Evolutionary conservation across 2,329 filamentous ascomycete species (phyloP).

Genomic region (Seiridium unicorne): DNA sequence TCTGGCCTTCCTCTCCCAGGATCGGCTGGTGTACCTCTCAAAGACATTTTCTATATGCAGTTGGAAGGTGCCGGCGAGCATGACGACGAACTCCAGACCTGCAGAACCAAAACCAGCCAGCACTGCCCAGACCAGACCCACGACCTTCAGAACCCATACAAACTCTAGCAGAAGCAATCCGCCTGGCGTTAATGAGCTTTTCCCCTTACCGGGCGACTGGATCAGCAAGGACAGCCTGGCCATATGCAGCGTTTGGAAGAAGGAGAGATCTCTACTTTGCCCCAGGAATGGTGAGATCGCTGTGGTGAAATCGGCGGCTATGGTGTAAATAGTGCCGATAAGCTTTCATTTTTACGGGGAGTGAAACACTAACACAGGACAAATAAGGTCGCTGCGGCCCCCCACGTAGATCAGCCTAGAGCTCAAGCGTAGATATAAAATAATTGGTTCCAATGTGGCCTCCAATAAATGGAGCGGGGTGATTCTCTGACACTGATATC

Average conservation of each 20-base stretch:
- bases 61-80: background rate
- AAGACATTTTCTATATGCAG: background rate
- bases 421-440: too few relatives aligned
- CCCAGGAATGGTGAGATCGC: background rate
- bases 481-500: too few relatives aligned
- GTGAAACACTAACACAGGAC: too few relatives aligned
- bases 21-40: background rate
- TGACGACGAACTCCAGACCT: background rate
- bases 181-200: background rate
- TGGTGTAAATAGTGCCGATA: too few relatives aligned
- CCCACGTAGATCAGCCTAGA: too few relatives aligned
- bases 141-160: background rate
- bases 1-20: background rate
- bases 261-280: background rate
- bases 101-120: background rate
- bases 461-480: too few relatives aligned
- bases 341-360: too few relatives aligned
- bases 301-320: too few relatives aligned
- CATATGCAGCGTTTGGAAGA: background rate
- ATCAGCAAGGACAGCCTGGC: background rate
- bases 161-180: background rate
- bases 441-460: too few relatives aligned
- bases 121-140: background rate
- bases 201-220: background rate
- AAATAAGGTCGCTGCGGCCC: too few relatives aligned